These are phyloP conservation scores for Arabidopsis thaliana DNA, from an alignment of 345 rosid species.

Conservation along the genomic window DNA sequence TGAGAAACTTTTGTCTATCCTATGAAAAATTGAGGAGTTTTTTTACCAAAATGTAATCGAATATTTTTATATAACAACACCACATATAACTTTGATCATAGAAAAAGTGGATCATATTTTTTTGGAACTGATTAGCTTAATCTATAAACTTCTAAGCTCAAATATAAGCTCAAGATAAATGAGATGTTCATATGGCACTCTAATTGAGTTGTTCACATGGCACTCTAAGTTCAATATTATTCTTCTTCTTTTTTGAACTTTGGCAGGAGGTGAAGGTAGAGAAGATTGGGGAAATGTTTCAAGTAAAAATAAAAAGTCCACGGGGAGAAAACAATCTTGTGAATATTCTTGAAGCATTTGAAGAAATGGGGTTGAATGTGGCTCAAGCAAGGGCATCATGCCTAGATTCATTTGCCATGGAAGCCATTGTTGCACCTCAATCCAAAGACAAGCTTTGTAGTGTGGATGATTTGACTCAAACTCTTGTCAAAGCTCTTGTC, in stretches of 20 bases:
- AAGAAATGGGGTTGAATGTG: constrained; percentile 65
- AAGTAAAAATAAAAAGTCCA: constrained; percentile 54
- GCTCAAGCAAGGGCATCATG: constrained; percentile 65
- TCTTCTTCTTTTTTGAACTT: not conserved
- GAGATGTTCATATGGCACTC: not conserved
- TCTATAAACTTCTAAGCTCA: constrained; percentile 12
- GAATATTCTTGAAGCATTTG: constrained; percentile 68
- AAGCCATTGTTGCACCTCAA: constrained; percentile 65
- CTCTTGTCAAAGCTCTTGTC: constrained; percentile 57
- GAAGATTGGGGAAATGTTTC: constrained; percentile 54
- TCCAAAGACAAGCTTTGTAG: constrained; percentile 42
- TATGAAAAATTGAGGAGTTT: not conserved
- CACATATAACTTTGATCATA: not conserved
- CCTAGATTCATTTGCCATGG: constrained; percentile 59
- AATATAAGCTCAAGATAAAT: not conserved
- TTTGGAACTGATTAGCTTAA: not conserved
- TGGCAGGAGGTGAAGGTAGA: constrained; percentile 70
- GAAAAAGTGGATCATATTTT: not conserved
- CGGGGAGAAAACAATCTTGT: constrained; percentile 58
- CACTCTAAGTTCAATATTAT: not conserved
- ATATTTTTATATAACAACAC: not conserved
- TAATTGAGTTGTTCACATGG: too few relatives aligned
- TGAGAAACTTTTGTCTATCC: not conserved
- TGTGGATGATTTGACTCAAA: constrained; percentile 49
- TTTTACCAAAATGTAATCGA: not conserved